Evolutionary conservation across 108 stramenopile genomes (phyloP), one percentile per base, ranked within the genome.

Genomic region (Skeletonema tropicum): DNA sequence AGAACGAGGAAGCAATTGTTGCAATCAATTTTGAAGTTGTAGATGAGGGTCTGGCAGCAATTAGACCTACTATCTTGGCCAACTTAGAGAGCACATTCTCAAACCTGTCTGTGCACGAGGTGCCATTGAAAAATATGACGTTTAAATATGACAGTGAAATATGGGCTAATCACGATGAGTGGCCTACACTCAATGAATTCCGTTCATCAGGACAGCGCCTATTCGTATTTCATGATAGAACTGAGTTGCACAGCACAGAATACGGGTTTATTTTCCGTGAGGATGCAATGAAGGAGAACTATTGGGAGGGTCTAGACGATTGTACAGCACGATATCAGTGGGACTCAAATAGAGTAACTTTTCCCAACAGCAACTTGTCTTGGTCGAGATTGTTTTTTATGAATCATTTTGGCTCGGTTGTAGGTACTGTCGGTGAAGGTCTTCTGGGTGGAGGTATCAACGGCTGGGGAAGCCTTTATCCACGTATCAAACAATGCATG

Each of bases 391-490:
- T 77, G 21, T 77, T 77, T 29, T 35, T 70, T 10, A 64, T 70
- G 69, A 77, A 71, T 35, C 76, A 77, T 46, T 77, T 42, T 31
- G 70, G 63, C 32, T 77, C 69, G 21, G 63, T 42, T 36, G 45
- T 29, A 30, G 69, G 70, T 32, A 59, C 38, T 6, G 35, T 68
- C 23, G 30, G 57, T 5, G 49, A 65, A 6, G 23, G n/a, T 0
- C 32, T 76, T 29, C n/a, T 70, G 9, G 76, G 76, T 13, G 76
- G 76, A 35, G 76, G 76, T 5, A 63, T 57, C 60, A 77, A 77
- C 42, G 76, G 76, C 30, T 77, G 76, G 76, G 75, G 75, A 45
- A 45, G 60, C n/a, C 35, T 76, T 6, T 69, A 63, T 60, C 59
- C 59, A 26, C 59, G 75, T 19, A 69, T 76, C 33, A 64, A 64